Base-by-base conservation (phyloP, 345 rosid species). In the Angophora floribunda region DNA sequence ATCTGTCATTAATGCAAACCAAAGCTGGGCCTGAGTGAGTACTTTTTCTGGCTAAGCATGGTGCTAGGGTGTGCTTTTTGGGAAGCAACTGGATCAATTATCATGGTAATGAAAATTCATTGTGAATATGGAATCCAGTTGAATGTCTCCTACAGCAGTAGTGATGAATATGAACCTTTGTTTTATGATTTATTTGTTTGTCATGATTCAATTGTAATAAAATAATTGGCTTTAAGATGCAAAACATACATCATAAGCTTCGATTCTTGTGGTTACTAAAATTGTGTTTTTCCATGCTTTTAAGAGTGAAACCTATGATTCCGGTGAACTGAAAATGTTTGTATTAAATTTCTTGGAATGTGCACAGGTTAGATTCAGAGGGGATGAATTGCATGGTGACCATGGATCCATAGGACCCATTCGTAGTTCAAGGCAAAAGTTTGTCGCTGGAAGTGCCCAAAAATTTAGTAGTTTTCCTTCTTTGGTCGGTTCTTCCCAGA, bases 401-500 rank as follows among this genome's bases (percentile, higher is more conserved):
- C 91, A 50, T 88, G 96, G 95, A 90, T 92, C 96, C 88, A 96
- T 92, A 84, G 99, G 98, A 91, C 98, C 99, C 87, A 91, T 93
- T 88, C 95, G 94, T 87, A 93, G 96, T 90, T 30, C 90, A 88
- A 93, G 92, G 59, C 94, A 93, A 79, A 91, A 89, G 86, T 90
- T 87, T 80, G 87, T 65, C 75, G 87, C 87, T 50, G 94, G 92
- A 79, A 87, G 91, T 80, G 89, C 91, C 59, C 67, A 89, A 70
- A 90, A 91, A 67, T 92, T 88, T 89, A 94, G 93, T 85, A 89
- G 89, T 90, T 91, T 93, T 87, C 90, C 91, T 87, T 89, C 94
- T 86, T 30, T 91, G 50, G 89, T 86, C 24, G 90, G 90, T 88
- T 80, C 91, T 52, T 89, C 91, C 28, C 92, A 86, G 78, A 87